Percentiles rank a stretch among this genome's conserved stretches.
These are phyloP conservation scores for Artemisia tridentata DNA, from an alignment of 129 eudicot genomes.

Conservation along the genomic window DNA sequence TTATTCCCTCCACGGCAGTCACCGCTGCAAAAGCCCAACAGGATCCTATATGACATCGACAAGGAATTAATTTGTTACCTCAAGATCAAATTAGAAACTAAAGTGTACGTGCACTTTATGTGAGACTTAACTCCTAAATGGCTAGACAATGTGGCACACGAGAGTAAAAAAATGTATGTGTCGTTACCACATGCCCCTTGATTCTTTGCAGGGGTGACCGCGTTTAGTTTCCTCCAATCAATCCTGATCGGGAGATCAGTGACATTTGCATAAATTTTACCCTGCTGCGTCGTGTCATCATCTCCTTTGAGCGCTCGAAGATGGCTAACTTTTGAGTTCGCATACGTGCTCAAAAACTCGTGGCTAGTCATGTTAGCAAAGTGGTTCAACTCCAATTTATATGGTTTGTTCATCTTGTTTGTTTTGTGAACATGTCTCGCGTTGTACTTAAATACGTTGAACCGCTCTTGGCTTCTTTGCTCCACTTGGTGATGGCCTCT, in stretches of 20 bases:
- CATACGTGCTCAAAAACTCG: conserved; percentile 48
- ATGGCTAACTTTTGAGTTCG: conserved; percentile 42
- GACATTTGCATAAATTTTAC: conserved; percentile 34
- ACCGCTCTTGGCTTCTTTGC: conserved; percentile 35
- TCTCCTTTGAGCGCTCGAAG: conserved; percentile 31
- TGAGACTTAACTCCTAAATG: too few relatives aligned
- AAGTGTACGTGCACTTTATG: too few relatives aligned
- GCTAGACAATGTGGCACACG: too few relatives aligned
- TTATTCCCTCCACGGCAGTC: conserved; percentile 67
- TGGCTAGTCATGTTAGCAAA: conserved; percentile 60
- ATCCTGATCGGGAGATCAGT: conserved; percentile 36
- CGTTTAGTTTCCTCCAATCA: conserved; percentile 57
- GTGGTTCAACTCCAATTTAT: conserved; percentile 58
- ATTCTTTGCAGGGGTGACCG: conserved; percentile 37
- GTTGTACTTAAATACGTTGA: conserved; percentile 59
- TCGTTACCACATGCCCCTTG: conserved; percentile 63
- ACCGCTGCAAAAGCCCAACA: conserved; percentile 86
- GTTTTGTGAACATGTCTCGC: conserved; percentile 42
- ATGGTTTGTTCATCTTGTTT: conserved; percentile 68
- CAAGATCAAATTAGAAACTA: background rate
- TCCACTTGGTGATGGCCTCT: conserved; percentile 56
- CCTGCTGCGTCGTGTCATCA: background rate
- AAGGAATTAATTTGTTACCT: background rate
- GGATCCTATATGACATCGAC: conserved; percentile 43
- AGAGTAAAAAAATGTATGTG: too few relatives aligned